These are phyloP conservation scores for Paramyrothecium sp. DNA, from an alignment of 2,329 filamentous ascomycete species.

Conservation along the genomic window DNA sequence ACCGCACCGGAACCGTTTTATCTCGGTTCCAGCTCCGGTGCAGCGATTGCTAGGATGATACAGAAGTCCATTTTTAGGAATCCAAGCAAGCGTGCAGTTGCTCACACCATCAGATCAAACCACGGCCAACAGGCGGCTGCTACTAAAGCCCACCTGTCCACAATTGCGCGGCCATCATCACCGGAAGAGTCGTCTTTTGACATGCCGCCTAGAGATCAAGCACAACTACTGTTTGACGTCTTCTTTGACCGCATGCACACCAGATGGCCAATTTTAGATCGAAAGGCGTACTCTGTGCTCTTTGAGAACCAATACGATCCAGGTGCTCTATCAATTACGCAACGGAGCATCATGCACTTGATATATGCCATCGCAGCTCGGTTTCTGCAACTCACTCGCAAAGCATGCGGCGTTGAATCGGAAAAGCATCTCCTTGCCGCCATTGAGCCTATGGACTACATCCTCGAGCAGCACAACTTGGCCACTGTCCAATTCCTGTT, in stretches of 20 bases:
- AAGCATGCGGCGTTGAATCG: slow-evolving; percentile 19
- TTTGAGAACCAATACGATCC: slow-evolving; percentile 16
- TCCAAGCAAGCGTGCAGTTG: slow-evolving; percentile 6
- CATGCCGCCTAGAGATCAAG: slow-evolving; percentile 13
- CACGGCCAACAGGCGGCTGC: neutral
- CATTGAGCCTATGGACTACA: slow-evolving; percentile 26
- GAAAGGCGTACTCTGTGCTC: slow-evolving; percentile 12
- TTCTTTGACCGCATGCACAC: slow-evolving; percentile 24
- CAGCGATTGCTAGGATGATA: slow-evolving; percentile 22
- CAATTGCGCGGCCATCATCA: neutral
- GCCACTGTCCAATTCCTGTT: slow-evolving; percentile 29
- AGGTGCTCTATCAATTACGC: slow-evolving; percentile 14
- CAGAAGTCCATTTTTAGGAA: slow-evolving; percentile 21
- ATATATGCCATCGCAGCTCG: slow-evolving; percentile 22
- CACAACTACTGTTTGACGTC: slow-evolving; percentile 16
- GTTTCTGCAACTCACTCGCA: slow-evolving; percentile 21
- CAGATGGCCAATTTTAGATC: slow-evolving; percentile 21
- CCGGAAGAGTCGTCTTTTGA: neutral
- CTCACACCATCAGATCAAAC: neutral
- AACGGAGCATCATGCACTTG: slow-evolving; percentile 22
- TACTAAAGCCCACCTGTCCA: neutral
- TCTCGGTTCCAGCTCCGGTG: slow-evolving; percentile 22
- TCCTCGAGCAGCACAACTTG: slow-evolving; percentile 29
- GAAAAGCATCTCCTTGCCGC: slow-evolving; percentile 26
- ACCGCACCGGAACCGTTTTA: slow-evolving; percentile 21